Percentiles rank a stretch among this genome's conserved stretches.
These are phyloP conservation scores for Fraxinus americana DNA, from an alignment of 257 asterid genomes.

Conservation along the genomic window DNA sequence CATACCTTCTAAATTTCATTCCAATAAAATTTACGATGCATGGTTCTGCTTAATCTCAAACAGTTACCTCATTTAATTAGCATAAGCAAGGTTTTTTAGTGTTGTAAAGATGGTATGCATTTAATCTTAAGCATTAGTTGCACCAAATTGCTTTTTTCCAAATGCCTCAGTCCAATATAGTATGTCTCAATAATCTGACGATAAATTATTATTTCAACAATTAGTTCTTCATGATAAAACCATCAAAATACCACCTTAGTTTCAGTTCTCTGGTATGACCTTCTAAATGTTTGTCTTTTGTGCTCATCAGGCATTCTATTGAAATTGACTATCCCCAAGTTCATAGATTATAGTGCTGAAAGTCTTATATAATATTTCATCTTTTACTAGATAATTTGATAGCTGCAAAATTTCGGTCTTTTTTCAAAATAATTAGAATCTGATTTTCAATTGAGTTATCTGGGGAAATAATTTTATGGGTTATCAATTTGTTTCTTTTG, in stretches of 20 bases:
- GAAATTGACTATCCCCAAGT: not conserved
- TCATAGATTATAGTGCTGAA: not conserved
- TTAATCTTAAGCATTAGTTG: not conserved
- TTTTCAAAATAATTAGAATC: not conserved
- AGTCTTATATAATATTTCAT: not conserved
- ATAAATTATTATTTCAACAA: not conserved
- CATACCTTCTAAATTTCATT: conserved; percentile 12
- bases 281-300: not conserved
- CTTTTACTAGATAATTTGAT: not conserved
- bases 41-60: not conserved
- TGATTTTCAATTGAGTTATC: not conserved
- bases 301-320: not conserved
- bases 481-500: no score
- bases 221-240: not conserved
- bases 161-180: not conserved
- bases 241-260: not conserved
- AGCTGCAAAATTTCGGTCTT: not conserved
- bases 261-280: no score
- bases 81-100: not conserved
- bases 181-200: not conserved
- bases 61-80: not conserved
- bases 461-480: not conserved
- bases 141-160: not conserved
- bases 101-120: not conserved
- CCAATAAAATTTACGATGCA: not conserved